phyloP scores from a whole-genome alignment of 2,329 filamentous ascomycete species.

The Simplicillium sp. region DNA sequence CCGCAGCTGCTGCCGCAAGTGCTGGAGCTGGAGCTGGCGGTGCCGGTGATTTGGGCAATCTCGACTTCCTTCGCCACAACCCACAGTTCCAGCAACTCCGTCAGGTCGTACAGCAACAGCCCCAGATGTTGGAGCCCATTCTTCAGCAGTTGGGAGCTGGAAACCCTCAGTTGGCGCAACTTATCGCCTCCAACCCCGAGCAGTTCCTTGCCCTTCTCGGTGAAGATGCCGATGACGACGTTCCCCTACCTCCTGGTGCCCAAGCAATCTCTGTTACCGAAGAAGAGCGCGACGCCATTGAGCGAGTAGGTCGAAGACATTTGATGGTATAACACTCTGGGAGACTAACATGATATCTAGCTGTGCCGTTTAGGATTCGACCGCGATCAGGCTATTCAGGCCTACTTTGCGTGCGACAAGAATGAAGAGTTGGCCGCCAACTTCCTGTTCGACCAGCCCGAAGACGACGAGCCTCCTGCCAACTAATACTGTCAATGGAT shows the following conservation, averaged over 20 bases:
- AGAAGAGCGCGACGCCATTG: conserved; percentile 94
- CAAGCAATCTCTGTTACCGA: conserved; percentile 88
- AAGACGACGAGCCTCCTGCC: conserved; percentile 58
- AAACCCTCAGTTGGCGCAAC: conserved; percentile 86
- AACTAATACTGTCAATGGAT: conserved; percentile 21
- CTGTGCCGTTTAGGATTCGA: conserved; percentile 90
- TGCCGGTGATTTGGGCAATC: conserved; percentile 56
- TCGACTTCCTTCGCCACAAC: conserved; percentile 92
- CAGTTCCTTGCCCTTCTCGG: conserved; percentile 86
- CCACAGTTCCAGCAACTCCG: conserved; percentile 96
- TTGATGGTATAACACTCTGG: not conserved
- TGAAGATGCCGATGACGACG: conserved; percentile 79
- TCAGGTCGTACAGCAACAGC: conserved; percentile 94
- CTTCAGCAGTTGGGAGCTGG: conserved; percentile 90
- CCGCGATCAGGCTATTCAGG: conserved; percentile 88
- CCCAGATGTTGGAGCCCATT: conserved; percentile 97
- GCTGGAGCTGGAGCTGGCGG: conserved; percentile 41
- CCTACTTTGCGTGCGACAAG: conserved; percentile 98
- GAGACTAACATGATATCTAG: conserved; percentile 29
- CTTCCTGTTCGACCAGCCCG: conserved; percentile 94
- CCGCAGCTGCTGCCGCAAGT: conserved; percentile 33
- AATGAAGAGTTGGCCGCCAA: conserved; percentile 98
- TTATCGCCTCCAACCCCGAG: conserved; percentile 86
- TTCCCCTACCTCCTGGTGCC: conserved; percentile 74
- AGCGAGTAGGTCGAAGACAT: conserved; percentile 56